phyloP scores from a whole-genome alignment of 345 rosid species.

The Pistacia vera region DNA sequence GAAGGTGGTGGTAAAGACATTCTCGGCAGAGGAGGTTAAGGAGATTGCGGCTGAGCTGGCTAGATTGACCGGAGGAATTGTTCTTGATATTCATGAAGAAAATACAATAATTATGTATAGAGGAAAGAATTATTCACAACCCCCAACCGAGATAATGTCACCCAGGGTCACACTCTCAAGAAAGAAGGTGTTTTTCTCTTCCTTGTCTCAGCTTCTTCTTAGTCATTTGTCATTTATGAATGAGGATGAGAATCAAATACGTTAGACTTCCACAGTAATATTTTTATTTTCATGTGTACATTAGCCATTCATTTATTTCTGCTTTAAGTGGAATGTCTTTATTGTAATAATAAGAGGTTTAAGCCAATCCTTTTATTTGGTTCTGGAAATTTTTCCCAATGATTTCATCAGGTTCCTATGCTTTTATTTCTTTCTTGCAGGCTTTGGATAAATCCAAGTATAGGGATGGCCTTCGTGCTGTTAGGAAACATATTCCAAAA shows the following conservation, averaged over 20 bases:
- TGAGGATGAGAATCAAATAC: not conserved
- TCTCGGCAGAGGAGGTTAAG: conserved; percentile 81
- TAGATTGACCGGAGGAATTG: conserved; percentile 83
- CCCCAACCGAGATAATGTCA: conserved; percentile 96
- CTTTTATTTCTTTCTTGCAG: conserved; percentile 28
- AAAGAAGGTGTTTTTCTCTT: conserved; percentile 59
- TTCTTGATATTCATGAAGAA: conserved; percentile 81
- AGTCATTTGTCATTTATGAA: not conserved
- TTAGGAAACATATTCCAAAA: conserved; percentile 67
- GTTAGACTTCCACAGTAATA: not conserved
- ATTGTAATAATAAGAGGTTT: no score
- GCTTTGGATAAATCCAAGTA: conserved; percentile 90
- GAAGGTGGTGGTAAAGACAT: conserved; percentile 84
- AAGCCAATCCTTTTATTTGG: no score
- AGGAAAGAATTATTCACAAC: conserved; percentile 92
- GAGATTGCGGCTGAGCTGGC: conserved; percentile 89
- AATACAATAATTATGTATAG: conserved; percentile 87
- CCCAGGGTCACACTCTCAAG: conserved; percentile 57
- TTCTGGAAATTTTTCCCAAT: no score
- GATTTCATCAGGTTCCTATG: not conserved
- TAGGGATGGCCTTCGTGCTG: conserved; percentile 81
- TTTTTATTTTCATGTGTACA: not conserved
- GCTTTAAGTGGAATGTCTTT: no score
- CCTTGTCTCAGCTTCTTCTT: not conserved
- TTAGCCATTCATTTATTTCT: no score